These are phyloP conservation scores for Lunasporangiospora selenospora DNA, from an alignment of 192 early-diverging fungal species.

Conservation along the genomic window DNA sequence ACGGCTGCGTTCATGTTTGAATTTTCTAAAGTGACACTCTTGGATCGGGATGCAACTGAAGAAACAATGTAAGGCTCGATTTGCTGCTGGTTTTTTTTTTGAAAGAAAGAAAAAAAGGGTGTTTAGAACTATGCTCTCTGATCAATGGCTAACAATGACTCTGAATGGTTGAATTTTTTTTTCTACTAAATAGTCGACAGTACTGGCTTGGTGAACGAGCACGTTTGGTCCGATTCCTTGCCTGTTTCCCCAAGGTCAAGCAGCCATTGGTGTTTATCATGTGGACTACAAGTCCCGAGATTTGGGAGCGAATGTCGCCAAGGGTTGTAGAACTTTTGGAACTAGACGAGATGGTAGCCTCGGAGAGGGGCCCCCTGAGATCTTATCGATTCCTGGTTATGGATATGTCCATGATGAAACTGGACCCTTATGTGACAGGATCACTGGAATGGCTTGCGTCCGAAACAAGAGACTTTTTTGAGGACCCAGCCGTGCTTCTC, in stretches of 20 bases:
- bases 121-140: no score
- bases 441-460: conserved; percentile 39
- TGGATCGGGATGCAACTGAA: conserved; percentile 9
- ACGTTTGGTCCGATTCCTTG: conserved; percentile 26
- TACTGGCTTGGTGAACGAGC: conserved; percentile 20
- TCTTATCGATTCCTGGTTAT: conserved; percentile 29
- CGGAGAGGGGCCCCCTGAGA: conserved; percentile 5
- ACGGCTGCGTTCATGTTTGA: conserved; percentile 35
- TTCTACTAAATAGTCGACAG: conserved; percentile 1
- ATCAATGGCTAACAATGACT: not conserved
- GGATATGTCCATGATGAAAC: conserved; percentile 31
- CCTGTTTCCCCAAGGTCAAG: conserved; percentile 38
- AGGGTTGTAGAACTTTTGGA: conserved; percentile 14
- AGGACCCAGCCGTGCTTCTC: conserved; percentile 8
- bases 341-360: conserved; percentile 21
- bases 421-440: conserved; percentile 29
- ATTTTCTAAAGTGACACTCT: conserved; percentile 25
- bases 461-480: conserved; percentile 13
- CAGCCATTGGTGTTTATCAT: conserved; percentile 38
- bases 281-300: conserved; percentile 16
- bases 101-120: no score
- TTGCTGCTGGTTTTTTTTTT: no score
- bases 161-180: not conserved
- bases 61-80: conserved; percentile 17
- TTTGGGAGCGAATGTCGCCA: conserved; percentile 40